Conservation (phyloP, 208 protist genomes). For the Acanthamoeba castellanii region DNA sequence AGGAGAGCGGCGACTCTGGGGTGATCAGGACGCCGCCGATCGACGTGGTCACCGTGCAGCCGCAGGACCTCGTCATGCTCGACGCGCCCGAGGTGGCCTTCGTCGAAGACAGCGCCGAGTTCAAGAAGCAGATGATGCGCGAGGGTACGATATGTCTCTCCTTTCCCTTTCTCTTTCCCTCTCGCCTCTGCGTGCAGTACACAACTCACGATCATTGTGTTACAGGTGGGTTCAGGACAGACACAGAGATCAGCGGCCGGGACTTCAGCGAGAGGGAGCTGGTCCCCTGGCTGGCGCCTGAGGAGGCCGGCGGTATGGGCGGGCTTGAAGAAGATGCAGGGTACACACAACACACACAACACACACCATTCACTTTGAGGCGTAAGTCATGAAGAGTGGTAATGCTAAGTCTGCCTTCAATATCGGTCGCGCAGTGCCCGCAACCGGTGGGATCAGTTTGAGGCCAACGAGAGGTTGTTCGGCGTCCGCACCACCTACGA, state of each 20-base stretch:
- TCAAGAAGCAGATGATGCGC: conserved; percentile 22
- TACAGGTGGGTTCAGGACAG: conserved; percentile 27
- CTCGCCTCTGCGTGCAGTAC: background rate
- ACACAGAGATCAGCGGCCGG: conserved; percentile 58
- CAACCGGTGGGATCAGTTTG: conserved; percentile 58
- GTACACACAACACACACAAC: background rate
- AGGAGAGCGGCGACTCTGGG: conserved; percentile 12
- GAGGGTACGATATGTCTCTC: background rate
- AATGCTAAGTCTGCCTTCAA: too few relatives aligned
- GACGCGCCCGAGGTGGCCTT: conserved; percentile 54
- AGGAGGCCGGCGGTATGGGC: background rate
- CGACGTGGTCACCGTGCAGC: conserved; percentile 39
- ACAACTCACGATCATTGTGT: background rate
- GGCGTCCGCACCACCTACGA: conserved; percentile 60
- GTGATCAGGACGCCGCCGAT: conserved; percentile 9
- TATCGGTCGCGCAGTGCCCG: background rate
- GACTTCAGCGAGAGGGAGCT: conserved; percentile 57
- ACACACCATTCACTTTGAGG: background rate
- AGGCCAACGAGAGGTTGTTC: conserved; percentile 55
- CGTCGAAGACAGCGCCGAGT: conserved; percentile 50
- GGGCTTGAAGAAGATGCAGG: conserved; percentile 15
- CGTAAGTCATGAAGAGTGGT: background rate
- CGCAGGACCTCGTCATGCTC: conserved; percentile 42
- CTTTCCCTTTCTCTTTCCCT: background rate
- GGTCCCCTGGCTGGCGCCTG: conserved; percentile 6